Base-by-base conservation (phyloP, 345 rosid genomes). In the Boechera divaricarpa region DNA sequence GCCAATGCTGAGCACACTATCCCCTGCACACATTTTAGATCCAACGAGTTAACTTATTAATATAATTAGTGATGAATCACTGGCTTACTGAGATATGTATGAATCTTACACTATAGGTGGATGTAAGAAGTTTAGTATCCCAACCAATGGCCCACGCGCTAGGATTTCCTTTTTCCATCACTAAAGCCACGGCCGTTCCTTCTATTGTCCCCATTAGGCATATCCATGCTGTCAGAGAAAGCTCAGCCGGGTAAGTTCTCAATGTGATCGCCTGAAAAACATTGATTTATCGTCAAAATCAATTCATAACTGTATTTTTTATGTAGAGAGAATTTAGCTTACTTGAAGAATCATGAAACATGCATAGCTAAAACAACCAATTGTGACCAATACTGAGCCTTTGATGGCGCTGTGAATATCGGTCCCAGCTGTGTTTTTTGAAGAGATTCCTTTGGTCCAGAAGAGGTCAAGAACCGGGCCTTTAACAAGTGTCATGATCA, bases 161-260 rank as follows among this genome's bases (percentile, higher is more conserved):
- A 0, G 82, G 24, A 12, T 90, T 86, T 58, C 91, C 91, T 63
- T 81, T 85, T 77, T 95, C 99, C 91, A 86, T 87, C 5, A 92
- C 67, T 18, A 92, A 68, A 0, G 97, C 98, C 1, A 81, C 86
- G 1, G 67, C 69, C 0, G 89, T 54, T 33, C 90, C 90, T 77
- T 86, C 90, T 6, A 84, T 62, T 4, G 98, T 95, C 8, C 93
- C 99, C 76, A 95, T 60, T 31, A 87, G 71, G 53, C 94, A 90
- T 62, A 95, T 87, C 97, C 91, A 92, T 18, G 81, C 91, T 0
- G 98, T 89, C 5, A 95, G 91, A 7, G 98, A 87, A 11, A 92
- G 92, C 81, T 92, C 99, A 0, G 88, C 89, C 0, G 92, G 98
- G 57, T 92, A 95, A 15, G 89, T 82, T 63, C 83, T 72, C 32